These are phyloP conservation scores for Funneliformis mosseae DNA, from an alignment of 192 early-diverging fungal species.

Conservation along the genomic window DNA sequence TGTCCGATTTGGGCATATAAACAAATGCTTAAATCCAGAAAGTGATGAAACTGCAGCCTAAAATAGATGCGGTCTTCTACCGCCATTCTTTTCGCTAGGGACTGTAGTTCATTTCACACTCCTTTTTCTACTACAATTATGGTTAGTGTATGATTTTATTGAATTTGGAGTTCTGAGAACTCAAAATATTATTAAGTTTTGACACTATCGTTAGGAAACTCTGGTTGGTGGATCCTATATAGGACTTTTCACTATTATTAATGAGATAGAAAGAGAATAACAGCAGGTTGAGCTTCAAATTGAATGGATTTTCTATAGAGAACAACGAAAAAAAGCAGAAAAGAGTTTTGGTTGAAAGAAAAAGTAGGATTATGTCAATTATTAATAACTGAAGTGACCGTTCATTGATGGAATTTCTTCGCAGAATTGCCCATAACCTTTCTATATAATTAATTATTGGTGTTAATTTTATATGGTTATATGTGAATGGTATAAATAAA, in stretches of 20 bases:
- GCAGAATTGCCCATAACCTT: too few relatives aligned
- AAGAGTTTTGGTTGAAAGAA: not conserved
- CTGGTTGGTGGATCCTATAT: not conserved
- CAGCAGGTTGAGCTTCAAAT: not conserved
- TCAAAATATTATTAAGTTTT: slow-evolving; percentile 14
- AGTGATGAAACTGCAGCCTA: too few relatives aligned
- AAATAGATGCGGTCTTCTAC: too few relatives aligned
- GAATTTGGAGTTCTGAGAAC: not conserved
- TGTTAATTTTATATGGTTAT: too few relatives aligned
- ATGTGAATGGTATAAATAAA: too few relatives aligned
- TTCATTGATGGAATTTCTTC: too few relatives aligned
- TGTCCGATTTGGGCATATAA: too few relatives aligned
- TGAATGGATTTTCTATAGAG: not conserved
- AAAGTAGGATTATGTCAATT: slow-evolving; percentile 8
- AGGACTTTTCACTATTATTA: not conserved
- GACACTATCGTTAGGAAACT: not conserved
- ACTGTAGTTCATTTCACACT: too few relatives aligned
- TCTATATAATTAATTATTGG: too few relatives aligned
- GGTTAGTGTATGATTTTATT: not conserved
- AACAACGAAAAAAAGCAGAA: not conserved
- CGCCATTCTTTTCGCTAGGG: too few relatives aligned
- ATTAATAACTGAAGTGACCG: not conserved
- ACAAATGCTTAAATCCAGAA: too few relatives aligned
- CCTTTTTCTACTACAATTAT: not conserved
- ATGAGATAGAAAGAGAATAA: slow-evolving; percentile 14